Conservation (phyloP, 2,329 filamentous ascomycete species). For the Neonectria coccinea region DNA sequence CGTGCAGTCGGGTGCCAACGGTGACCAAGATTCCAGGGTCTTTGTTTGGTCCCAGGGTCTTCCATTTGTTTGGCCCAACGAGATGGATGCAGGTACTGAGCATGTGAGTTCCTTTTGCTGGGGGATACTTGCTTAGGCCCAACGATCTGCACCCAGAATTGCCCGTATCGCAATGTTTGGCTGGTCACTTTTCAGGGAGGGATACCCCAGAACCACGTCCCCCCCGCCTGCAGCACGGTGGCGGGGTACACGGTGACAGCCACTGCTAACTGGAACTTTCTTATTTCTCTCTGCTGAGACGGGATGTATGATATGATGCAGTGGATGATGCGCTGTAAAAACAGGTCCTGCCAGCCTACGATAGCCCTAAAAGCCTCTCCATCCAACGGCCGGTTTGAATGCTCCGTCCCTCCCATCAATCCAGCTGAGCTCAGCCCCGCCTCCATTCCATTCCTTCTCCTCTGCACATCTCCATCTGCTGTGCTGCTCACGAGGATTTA, state of each 20-base stretch:
- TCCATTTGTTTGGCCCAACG: background rate
- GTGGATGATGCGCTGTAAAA: constrained; percentile 1
- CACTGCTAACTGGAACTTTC: background rate
- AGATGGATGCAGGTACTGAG: background rate
- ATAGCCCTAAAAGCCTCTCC: background rate
- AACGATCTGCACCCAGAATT: background rate
- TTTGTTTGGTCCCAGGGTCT: no score
- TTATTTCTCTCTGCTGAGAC: background rate
- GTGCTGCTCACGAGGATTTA: constrained; percentile 16
- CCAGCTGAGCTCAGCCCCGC: constrained; percentile 18
- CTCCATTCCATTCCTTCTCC: constrained; percentile 5
- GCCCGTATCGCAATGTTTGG: background rate
- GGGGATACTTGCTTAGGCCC: background rate
- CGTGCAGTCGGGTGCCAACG: background rate
- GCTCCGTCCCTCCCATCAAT: background rate
- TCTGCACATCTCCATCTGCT: constrained; percentile 5
- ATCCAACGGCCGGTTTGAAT: no score
- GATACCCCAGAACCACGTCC: background rate
- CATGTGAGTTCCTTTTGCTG: no score
- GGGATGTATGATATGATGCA: background rate
- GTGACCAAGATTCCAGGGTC: background rate
- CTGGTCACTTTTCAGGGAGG: background rate
- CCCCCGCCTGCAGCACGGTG: background rate
- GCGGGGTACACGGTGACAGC: background rate
- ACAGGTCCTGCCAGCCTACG: background rate